Evolutionary conservation across 2,329 filamentous ascomycete species (phyloP).

Genomic region (Hypoxylon sp.): DNA sequence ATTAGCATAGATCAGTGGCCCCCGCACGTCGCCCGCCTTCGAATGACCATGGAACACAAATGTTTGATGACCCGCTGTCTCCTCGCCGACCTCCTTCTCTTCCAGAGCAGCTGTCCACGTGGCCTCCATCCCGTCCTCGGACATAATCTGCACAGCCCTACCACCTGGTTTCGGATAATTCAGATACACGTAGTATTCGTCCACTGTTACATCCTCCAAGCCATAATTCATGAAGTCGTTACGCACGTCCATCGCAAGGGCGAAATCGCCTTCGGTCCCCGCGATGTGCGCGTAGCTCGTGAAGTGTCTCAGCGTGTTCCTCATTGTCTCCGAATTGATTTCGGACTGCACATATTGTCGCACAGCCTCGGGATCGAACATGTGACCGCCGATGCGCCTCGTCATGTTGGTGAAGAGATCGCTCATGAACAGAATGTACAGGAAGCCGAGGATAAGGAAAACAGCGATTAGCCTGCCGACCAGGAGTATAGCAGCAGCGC

Average conservation of each 20-base stretch:
- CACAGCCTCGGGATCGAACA: constrained; percentile 88
- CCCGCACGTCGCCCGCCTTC: constrained; percentile 86
- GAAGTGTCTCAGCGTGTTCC: constrained; percentile 81
- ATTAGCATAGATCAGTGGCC: constrained; percentile 91
- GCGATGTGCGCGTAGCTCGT: constrained; percentile 91
- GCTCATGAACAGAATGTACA: constrained; percentile 89
- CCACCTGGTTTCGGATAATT: constrained; percentile 89
- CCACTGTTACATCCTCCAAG: constrained; percentile 81
- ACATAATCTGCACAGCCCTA: constrained; percentile 84
- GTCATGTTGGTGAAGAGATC: constrained; percentile 81
- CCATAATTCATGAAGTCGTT: constrained; percentile 79
- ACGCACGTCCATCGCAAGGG: constrained; percentile 86
- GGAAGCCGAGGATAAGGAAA: constrained; percentile 79
- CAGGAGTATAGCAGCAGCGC: constrained; percentile 69
- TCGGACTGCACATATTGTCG: constrained; percentile 80
- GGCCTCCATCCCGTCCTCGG: constrained; percentile 71
- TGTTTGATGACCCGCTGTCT: constrained; percentile 76
- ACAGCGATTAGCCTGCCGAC: constrained; percentile 82
- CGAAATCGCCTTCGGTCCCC: constrained; percentile 93
- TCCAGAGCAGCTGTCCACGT: constrained; percentile 87
- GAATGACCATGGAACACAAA: constrained; percentile 90
- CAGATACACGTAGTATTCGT: constrained; percentile 89
- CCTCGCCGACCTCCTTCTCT: constrained; percentile 79
- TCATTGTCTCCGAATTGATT: constrained; percentile 78
- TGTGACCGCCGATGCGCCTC: constrained; percentile 74